Conservation (phyloP, 352 stramenopile species). For the Bremia lactucae region DNA sequence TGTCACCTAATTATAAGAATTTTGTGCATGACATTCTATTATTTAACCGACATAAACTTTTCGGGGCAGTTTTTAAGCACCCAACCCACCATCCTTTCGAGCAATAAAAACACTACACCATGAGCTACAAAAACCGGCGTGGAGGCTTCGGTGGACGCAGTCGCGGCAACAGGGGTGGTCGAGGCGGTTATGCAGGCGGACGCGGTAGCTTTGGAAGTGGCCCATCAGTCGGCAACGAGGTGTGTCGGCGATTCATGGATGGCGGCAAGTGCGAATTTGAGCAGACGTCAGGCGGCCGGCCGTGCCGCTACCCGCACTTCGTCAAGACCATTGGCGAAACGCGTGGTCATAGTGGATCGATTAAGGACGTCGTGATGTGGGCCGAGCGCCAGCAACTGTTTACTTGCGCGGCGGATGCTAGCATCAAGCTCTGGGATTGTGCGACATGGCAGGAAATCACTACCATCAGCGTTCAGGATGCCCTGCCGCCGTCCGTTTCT, state of each 20-base stretch:
- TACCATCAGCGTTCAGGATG: conserved; percentile 50
- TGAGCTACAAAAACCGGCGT: conserved; percentile 59
- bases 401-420: conserved; percentile 54
- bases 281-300: conserved; percentile 23
- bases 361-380: conserved; percentile 81
- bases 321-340: conserved; percentile 78
- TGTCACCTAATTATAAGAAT: too few species aligned
- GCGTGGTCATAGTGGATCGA: conserved; percentile 48
- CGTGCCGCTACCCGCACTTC: conserved; percentile 74
- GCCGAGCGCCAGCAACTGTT: conserved; percentile 61
- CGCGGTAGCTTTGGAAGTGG: conserved; percentile 22
- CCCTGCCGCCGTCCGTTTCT: background rate
- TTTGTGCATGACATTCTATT: too few species aligned
- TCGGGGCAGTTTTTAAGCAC: background rate
- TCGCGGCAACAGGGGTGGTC: conserved; percentile 30
- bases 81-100: background rate
- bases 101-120: conserved; percentile 5
- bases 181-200: conserved; percentile 16
- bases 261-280: conserved; percentile 57
- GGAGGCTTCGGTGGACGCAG: conserved; percentile 53
- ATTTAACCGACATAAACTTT: too few species aligned
- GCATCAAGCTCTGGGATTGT: conserved; percentile 79
- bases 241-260: conserved; percentile 56
- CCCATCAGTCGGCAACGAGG: conserved; percentile 40
- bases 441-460: conserved; percentile 69